A percentile compares a stretch with the other conserved stretches of the same genome.
Conservation (phyloP, 2,329 filamentous ascomycete species). For the Arthrobotrys megalospora region DNA sequence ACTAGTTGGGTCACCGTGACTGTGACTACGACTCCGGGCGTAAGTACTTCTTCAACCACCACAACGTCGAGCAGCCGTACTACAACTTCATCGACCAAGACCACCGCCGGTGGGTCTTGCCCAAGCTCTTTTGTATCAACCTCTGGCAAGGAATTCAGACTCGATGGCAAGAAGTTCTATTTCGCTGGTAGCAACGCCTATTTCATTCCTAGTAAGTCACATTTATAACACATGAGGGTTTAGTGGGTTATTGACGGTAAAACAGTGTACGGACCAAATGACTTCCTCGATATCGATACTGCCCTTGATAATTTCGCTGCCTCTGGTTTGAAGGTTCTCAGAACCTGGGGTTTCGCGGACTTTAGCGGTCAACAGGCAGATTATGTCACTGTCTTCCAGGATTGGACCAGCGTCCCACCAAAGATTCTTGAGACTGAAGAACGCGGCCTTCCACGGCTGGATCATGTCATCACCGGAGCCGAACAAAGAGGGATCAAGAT, state of each 20-base stretch:
- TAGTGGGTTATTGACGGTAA: neutral
- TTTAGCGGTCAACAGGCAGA: constrained; percentile 63
- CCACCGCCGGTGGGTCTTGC: constrained; percentile 39
- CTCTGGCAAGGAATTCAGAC: constrained; percentile 62
- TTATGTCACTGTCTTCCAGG: constrained; percentile 59
- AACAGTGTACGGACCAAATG: constrained; percentile 57
- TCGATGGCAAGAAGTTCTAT: constrained; percentile 63
- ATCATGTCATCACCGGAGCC: constrained; percentile 75
- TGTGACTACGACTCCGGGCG: neutral
- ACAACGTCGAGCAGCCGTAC: constrained; percentile 2
- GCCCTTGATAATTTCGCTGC: constrained; percentile 70
- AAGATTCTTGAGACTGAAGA: constrained; percentile 45
- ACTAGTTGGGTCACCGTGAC: constrained; percentile 34
- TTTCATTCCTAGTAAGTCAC: constrained; percentile 58
- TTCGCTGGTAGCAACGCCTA: constrained; percentile 62
- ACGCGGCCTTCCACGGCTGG: constrained; percentile 74
- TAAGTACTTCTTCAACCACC: neutral
- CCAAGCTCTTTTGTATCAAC: constrained; percentile 61
- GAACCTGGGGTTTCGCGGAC: constrained; percentile 77
- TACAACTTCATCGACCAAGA: constrained; percentile 13
- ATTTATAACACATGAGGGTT: neutral
- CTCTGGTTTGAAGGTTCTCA: constrained; percentile 73
- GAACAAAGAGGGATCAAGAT: constrained; percentile 75
- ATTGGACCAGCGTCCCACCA: constrained; percentile 57
- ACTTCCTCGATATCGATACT: constrained; percentile 71